Percentiles rank a stretch among this genome's conserved stretches.
phyloP scores from a whole-genome alignment of 2,329 filamentous ascomycete species.

The Verticillium dahliae region DNA sequence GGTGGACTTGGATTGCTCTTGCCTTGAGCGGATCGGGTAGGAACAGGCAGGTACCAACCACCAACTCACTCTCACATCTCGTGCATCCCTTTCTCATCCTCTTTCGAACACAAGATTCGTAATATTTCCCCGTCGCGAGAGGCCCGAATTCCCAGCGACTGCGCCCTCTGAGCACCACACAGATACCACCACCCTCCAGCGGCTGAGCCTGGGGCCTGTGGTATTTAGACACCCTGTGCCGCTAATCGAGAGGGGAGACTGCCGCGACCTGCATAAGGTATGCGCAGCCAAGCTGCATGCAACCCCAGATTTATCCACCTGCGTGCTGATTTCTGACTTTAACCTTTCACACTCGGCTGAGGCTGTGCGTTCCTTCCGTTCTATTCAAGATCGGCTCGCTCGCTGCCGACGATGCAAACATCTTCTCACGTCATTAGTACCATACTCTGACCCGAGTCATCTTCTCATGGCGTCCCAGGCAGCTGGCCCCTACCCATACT shows the following conservation, averaged over 20 bases:
- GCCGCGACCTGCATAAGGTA: not conserved
- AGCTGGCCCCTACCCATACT: too few relatives aligned
- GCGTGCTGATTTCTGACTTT: not conserved
- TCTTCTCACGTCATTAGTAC: not conserved
- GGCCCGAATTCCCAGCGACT: not conserved
- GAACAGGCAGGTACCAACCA: not conserved
- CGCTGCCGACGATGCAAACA: not conserved
- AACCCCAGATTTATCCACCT: not conserved
- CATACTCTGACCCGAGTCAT: too few relatives aligned
- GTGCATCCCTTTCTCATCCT: not conserved
- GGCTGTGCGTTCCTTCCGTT: not conserved
- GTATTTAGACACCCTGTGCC: not conserved
- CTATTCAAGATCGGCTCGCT: not conserved
- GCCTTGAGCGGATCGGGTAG: not conserved
- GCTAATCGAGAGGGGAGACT: not conserved
- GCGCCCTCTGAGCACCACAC: not conserved
- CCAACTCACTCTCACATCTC: not conserved
- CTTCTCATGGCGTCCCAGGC: too few relatives aligned
- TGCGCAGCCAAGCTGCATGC: not conserved
- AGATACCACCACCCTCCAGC: not conserved
- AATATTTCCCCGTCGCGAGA: not conserved
- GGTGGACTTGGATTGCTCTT: too few relatives aligned
- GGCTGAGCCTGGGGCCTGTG: not conserved
- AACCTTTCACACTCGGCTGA: not conserved
- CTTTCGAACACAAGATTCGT: not conserved